Percentiles rank a stretch among this genome's conserved stretches.
Conservation (phyloP, 2,329 filamentous ascomycete species). For the Pezicula carpinea region DNA sequence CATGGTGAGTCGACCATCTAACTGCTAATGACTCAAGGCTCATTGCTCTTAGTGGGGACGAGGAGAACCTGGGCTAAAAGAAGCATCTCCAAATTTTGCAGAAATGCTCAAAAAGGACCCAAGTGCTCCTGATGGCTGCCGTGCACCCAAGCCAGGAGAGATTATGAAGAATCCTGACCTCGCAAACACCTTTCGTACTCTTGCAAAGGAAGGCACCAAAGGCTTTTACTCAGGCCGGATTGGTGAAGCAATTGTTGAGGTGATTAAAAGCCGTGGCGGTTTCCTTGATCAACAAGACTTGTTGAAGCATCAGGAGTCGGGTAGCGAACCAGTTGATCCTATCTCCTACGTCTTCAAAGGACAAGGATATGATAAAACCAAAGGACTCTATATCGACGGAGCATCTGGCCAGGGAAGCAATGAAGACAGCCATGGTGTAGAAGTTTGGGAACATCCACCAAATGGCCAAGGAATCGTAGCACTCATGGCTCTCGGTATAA, state of each 20-base stretch:
- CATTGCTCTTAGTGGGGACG: slow-evolving; percentile 58
- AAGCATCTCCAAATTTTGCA: slow-evolving; percentile 76
- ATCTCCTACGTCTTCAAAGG: slow-evolving; percentile 77
- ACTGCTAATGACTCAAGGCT: slow-evolving; percentile 1
- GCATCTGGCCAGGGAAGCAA: slow-evolving; percentile 32
- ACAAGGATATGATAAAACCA: slow-evolving; percentile 49
- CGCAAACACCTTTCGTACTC: slow-evolving; percentile 72
- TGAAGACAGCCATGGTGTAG: slow-evolving; percentile 51
- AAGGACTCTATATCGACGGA: slow-evolving; percentile 38
- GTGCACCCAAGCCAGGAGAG: slow-evolving; percentile 76
- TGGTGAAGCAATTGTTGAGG: slow-evolving; percentile 75
- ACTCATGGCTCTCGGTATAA: slow-evolving; percentile 86
- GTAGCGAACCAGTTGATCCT: slow-evolving; percentile 77
- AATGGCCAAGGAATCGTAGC: slow-evolving; percentile 96
- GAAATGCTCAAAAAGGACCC: slow-evolving; percentile 85
- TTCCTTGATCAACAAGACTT: slow-evolving; percentile 77
- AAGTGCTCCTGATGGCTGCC: slow-evolving; percentile 60
- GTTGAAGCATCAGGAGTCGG: slow-evolving; percentile 64
- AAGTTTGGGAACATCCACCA: slow-evolving; percentile 94
- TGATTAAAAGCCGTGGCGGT: slow-evolving; percentile 71
- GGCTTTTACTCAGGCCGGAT: slow-evolving; percentile 88
- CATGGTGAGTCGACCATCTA: slow-evolving; percentile 16
- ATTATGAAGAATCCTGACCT: slow-evolving; percentile 83
- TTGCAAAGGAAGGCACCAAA: slow-evolving; percentile 77
- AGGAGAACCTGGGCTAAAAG: slow-evolving; percentile 58